phyloP scores from a whole-genome alignment of 768 basidiomycete genomes.

The Sistotremastrum suecicum region DNA sequence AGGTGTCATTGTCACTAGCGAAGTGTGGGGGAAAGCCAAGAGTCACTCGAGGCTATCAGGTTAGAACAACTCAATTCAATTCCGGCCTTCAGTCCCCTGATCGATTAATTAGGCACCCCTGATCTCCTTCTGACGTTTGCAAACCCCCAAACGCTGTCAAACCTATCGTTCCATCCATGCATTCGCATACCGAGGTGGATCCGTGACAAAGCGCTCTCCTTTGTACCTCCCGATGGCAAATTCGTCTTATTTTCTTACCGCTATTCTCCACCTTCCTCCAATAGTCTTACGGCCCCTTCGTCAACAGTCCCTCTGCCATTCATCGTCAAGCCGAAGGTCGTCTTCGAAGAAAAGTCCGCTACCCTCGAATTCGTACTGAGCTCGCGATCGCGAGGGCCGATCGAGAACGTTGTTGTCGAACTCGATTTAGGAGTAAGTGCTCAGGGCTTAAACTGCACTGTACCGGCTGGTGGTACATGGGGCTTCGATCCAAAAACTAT shows the following conservation, averaged over 20 bases:
- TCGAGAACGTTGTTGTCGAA: conserved; percentile 62
- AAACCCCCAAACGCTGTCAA: conserved; percentile 56
- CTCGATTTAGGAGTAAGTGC: conserved; percentile 66
- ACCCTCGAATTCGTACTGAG: conserved; percentile 48
- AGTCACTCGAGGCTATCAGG: conserved; percentile 68
- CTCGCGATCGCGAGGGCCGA: conserved; percentile 46
- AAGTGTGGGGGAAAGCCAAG: conserved; percentile 65
- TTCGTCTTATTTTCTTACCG: conserved; percentile 81
- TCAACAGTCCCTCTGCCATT: conserved; percentile 23
- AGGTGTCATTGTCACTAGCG: conserved; percentile 50
- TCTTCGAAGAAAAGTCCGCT: conserved; percentile 29
- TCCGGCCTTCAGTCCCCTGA: conserved; percentile 2
- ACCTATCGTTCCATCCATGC: conserved; percentile 87
- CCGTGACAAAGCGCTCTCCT: conserved; percentile 65
- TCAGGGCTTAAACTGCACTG: conserved; percentile 56
- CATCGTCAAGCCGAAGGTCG: conserved; percentile 17
- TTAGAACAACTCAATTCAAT: conserved; percentile 13
- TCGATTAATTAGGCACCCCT: conserved; percentile 52
- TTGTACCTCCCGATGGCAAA: conserved; percentile 86
- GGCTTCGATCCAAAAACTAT: conserved; percentile 57
- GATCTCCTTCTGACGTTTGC: conserved; percentile 68
- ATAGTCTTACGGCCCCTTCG: conserved; percentile 26
- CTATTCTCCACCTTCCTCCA: conserved; percentile 31
- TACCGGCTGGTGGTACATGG: conserved; percentile 59
- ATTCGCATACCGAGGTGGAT: conserved; percentile 74